phyloP scores from a whole-genome alignment of 139 green algal genomes.

The Chlorella sp. region DNA sequence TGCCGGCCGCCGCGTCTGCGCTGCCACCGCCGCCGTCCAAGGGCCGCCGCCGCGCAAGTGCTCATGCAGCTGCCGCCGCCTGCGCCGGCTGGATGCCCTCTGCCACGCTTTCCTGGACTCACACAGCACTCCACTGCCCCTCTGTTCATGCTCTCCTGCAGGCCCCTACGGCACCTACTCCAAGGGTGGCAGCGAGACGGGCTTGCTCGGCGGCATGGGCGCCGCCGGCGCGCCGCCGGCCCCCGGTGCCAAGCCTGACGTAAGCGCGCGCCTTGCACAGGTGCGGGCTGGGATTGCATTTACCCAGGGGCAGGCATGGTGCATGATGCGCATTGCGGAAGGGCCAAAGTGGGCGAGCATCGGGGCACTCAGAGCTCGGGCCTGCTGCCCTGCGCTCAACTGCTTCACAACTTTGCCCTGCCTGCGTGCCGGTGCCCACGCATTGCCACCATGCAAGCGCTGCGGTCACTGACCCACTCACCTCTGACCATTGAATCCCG shows the following conservation, averaged over 20 bases:
- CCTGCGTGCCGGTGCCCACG: too few relatives aligned
- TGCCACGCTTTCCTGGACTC: background rate
- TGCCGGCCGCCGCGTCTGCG: background rate
- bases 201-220: background rate
- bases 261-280: background rate
- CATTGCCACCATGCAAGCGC: too few relatives aligned
- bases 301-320: too few relatives aligned
- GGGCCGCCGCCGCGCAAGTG: background rate
- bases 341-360: background rate
- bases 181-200: conserved; percentile 8
- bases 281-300: background rate
- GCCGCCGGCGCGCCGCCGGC: background rate
- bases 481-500: background rate
- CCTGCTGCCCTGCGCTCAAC: background rate
- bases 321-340: fast-evolving
- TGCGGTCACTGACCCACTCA: too few relatives aligned
- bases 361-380: background rate
- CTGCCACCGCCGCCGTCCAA: background rate
- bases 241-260: background rate
- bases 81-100: background rate
- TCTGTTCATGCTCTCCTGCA: background rate
- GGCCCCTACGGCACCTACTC: background rate
- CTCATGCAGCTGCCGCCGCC: background rate
- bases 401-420: too few relatives aligned
- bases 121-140: background rate